phyloP scores from a whole-genome alignment of 495 filamentous ascomycete genomes.

The Penicillium samsonianum region DNA sequence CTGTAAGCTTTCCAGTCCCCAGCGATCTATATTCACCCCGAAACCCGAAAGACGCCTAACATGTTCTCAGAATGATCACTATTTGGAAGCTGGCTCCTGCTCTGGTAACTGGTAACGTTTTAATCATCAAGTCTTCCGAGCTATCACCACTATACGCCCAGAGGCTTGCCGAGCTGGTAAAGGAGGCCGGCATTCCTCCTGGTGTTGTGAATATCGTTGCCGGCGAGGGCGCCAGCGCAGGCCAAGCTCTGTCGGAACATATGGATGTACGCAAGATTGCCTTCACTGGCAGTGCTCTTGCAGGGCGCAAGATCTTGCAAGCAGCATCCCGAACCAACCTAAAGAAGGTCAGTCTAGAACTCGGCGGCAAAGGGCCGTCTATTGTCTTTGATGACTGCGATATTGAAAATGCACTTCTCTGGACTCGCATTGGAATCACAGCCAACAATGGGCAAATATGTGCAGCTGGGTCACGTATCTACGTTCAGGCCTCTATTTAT shows the following conservation, averaged over 20 bases:
- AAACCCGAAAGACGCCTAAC: too few species aligned
- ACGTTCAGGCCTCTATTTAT: slow-evolving; percentile 57
- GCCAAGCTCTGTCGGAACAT: slow-evolving; percentile 75
- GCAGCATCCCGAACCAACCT: slow-evolving; percentile 46
- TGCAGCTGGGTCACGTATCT: slow-evolving; percentile 51
- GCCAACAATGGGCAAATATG: slow-evolving; percentile 57
- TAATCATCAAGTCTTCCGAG: slow-evolving; percentile 91
- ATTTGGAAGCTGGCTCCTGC: slow-evolving; percentile 58
- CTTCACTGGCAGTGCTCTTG: slow-evolving; percentile 29
- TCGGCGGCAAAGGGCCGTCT: slow-evolving; percentile 48
- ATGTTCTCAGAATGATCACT: slow-evolving; percentile 68
- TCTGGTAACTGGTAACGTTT: slow-evolving; percentile 56
- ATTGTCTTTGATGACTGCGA: slow-evolving; percentile 50
- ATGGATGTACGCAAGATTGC: slow-evolving; percentile 74
- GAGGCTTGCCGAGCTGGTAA: slow-evolving; percentile 77
- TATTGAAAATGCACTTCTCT: slow-evolving; percentile 42
- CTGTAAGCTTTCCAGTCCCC: slow-evolving; percentile 19
- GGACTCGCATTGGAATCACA: slow-evolving; percentile 46
- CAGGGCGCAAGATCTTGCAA: slow-evolving; percentile 33
- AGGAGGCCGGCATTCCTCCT: slow-evolving; percentile 82
- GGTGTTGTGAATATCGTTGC: slow-evolving; percentile 88
- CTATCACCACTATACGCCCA: slow-evolving; percentile 85
- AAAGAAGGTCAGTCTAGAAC: slow-evolving; percentile 50
- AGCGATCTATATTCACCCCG: too few species aligned
- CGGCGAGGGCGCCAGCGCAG: slow-evolving; percentile 76